These are phyloP conservation scores for Pisolithus albus DNA, from an alignment of 768 basidiomycete species.

Conservation along the genomic window DNA sequence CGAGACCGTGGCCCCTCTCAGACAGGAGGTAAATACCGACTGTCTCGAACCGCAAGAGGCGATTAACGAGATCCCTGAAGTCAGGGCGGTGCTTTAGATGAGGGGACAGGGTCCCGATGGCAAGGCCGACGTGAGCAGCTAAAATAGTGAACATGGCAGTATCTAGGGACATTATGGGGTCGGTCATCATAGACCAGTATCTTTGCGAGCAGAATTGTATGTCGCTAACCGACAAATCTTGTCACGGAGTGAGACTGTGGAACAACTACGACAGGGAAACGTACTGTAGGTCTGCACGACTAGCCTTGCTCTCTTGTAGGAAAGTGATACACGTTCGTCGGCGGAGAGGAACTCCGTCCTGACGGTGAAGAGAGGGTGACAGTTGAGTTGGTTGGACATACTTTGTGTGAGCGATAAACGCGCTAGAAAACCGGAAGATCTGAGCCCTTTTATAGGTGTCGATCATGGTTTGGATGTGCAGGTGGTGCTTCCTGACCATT, in stretches of 20 bases:
- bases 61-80: constrained; percentile 40
- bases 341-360: constrained; percentile 38
- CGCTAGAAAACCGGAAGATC: neutral
- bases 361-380: constrained; percentile 41
- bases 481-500: constrained; percentile 10
- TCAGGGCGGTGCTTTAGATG: constrained; percentile 45
- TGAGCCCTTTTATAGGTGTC: constrained; percentile 15
- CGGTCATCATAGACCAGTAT: constrained; percentile 50
- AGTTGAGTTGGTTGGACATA: constrained; percentile 9
- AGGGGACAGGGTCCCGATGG: constrained; percentile 48
- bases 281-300: constrained; percentile 44
- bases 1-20: constrained; percentile 55
- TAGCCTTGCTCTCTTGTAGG: constrained; percentile 45
- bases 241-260: neutral
- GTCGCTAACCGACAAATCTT: constrained; percentile 36
- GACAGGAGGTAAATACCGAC: constrained; percentile 48
- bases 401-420: neutral
- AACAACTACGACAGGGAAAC: constrained; percentile 7
- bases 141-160: constrained; percentile 49
- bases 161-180: constrained; percentile 46
- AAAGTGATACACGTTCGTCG: constrained; percentile 42
- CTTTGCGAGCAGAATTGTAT: constrained; percentile 41
- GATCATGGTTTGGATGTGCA: constrained; percentile 8
- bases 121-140: constrained; percentile 44
- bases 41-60: constrained; percentile 46